Evolutionary conservation across 75 land plant species (phyloP).

Genomic region (Gnetum montanum): DNA sequence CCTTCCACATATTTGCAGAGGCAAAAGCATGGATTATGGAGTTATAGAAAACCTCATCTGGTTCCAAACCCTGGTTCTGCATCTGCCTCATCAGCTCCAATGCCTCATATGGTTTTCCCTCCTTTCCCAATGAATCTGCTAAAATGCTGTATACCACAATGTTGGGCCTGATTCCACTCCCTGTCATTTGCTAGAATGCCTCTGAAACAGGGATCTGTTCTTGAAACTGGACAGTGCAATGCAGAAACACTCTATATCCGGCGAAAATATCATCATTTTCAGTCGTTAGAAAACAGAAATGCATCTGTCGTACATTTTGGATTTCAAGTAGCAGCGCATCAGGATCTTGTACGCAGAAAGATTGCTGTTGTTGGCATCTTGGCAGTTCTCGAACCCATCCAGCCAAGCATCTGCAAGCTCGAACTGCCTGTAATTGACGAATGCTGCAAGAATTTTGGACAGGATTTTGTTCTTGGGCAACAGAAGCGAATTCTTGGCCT

Average conservation of each 20-base stretch:
- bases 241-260: conserved; percentile 19
- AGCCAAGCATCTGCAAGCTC: conserved; percentile 27
- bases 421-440: conserved; percentile 35
- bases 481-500: conserved; percentile 13
- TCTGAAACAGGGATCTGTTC: conserved; percentile 15
- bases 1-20: conserved; percentile 16
- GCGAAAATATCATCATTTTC: conserved; percentile 12
- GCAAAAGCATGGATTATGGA: conserved; percentile 47
- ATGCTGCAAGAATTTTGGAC: conserved; percentile 14
- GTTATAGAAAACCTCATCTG: conserved; percentile 32
- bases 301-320: conserved; percentile 41
- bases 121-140: conserved; percentile 43
- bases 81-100: conserved; percentile 37
- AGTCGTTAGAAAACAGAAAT: conserved; percentile 20
- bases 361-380: conserved; percentile 6
- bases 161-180: neutral
- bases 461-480: conserved; percentile 23
- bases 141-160: conserved; percentile 15
- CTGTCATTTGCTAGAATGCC: conserved; percentile 18
- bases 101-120: conserved; percentile 40
- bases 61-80: conserved; percentile 27
- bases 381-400: conserved; percentile 9
- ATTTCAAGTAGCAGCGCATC: conserved; percentile 39
- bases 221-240: conserved; percentile 29
- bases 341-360: conserved; percentile 19